Evolutionary conservation across 1,139 yeast species (phyloP), one percentile per base, ranked within the genome.

Genomic region (Wickerhamiella pararugosa): DNA sequence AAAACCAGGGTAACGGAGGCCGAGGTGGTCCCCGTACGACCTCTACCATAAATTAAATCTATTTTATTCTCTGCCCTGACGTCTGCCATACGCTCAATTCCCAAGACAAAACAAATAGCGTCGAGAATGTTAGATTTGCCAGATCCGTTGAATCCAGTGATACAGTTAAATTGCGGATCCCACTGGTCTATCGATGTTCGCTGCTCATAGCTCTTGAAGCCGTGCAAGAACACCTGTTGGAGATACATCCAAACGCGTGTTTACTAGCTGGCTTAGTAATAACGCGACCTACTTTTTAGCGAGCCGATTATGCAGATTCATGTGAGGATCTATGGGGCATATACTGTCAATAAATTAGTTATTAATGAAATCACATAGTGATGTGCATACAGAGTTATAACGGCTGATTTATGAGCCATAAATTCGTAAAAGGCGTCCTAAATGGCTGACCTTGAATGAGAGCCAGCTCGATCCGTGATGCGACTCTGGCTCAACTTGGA

Each of bases 41-140:
- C 98, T 53, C 97, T 74, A 55, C 90, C 90, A 60, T 90, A 90
- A 45, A 92, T 90, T 59, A 92, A 71, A 59, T 92, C 99, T 55
- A 90, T 97, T 40, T 87, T 65, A 57, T 80, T 86, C 11, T 86
- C 80, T 0, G 98, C 99, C 58, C 99, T 70, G 28, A 92, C 95
- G 0, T 95, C 83, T 25, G 84, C 62, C 93, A 90, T 86, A 6
- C 93, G 77, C 1, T 96, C 80, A 48, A 92, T 87, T 43, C 99
- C 99, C 32, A 92, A 69, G n/a, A 92, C 99, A 62, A 92, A 92
- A 63, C 98, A 92, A 44, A 90, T 90, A 45, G 98, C 94, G 62
- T 92, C 98, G 39, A 90, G 66, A 46, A 90, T 86, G 60, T 90
- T 90, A 21, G 95, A 86, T 57, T 90, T 92, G 7, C 98, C 99